Conservation (phyloP, 257 asterid species). For the Solanum sitiens region DNA sequence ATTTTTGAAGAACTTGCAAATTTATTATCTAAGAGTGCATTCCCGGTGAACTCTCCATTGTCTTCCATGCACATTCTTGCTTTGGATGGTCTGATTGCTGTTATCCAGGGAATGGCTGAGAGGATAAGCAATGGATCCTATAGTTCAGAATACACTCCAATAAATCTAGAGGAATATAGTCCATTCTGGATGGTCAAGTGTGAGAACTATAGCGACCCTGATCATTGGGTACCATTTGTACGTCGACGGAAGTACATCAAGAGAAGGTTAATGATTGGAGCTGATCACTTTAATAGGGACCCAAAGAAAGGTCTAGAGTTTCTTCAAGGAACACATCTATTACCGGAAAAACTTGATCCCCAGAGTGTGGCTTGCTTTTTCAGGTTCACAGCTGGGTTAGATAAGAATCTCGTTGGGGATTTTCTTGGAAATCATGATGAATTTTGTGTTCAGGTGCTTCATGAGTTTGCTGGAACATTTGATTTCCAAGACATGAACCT, state of each 20-base stretch:
- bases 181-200: slow-evolving; percentile 98
- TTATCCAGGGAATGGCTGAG: slow-evolving; percentile 99
- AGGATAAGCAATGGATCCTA: slow-evolving; percentile 78
- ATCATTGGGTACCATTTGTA: slow-evolving; percentile 87
- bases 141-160: slow-evolving; percentile 45
- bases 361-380: slow-evolving; percentile 98
- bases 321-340: slow-evolving; percentile 87
- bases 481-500: slow-evolving; percentile 95
- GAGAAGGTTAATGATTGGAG: slow-evolving; percentile 93
- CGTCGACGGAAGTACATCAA: slow-evolving; percentile 76
- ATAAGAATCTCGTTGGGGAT: slow-evolving; percentile 96
- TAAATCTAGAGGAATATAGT: slow-evolving; percentile 62
- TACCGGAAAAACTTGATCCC: slow-evolving; percentile 97
- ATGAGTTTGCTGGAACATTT: slow-evolving; percentile 88
- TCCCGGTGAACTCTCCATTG: slow-evolving; percentile 91
- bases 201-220: slow-evolving; percentile 71
- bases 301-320: slow-evolving; percentile 95
- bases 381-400: slow-evolving; percentile 90
- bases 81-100: slow-evolving; percentile 93
- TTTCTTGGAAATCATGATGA: slow-evolving; percentile 98
- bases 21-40: slow-evolving; percentile 84
- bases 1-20: slow-evolving; percentile 96
- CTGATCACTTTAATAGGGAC: slow-evolving; percentile 95
- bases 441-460: slow-evolving; percentile 93
- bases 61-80: slow-evolving; percentile 98